A percentile compares a stretch with the other conserved stretches of the same genome.
phyloP scores from a whole-genome alignment of 176 grass and related monocot genomes.

The barley (Hordeum vulgare) region DNA sequence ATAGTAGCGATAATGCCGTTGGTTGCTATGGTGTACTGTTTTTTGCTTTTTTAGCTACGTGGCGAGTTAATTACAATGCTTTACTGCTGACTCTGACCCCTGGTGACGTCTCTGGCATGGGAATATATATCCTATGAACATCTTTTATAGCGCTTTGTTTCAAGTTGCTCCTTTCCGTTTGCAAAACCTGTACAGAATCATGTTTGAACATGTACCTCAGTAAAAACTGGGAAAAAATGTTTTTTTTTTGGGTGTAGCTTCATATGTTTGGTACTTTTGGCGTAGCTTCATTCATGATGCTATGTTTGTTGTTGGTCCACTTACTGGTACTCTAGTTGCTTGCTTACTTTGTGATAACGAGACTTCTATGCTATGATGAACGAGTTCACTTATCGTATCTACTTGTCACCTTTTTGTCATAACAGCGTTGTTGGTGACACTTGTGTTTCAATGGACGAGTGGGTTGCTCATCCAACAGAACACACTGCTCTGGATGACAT shows the following conservation, averaged over 20 bases:
- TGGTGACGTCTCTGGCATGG: background rate
- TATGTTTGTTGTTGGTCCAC: background rate
- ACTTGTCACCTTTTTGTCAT: background rate
- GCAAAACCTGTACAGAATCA: background rate
- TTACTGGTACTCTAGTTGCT: background rate
- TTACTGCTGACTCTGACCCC: background rate
- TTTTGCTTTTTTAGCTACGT: background rate
- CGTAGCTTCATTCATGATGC: background rate
- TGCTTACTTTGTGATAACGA: background rate
- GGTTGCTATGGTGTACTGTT: background rate
- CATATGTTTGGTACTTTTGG: too few relatives aligned
- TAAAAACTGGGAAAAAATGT: background rate
- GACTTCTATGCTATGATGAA: background rate
- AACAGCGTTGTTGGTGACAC: slow-evolving; percentile 65
- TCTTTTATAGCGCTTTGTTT: background rate
- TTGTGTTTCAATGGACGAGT: slow-evolving; percentile 84
- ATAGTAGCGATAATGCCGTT: background rate
- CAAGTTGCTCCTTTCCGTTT: background rate
- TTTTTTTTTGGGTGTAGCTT: background rate
- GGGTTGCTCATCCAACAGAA: slow-evolving; percentile 67
- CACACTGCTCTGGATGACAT: slow-evolving; percentile 87
- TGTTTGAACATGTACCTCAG: background rate
- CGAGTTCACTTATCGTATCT: background rate
- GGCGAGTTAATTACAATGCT: background rate
- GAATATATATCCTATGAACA: background rate